Conservation (phyloP, 148 eudicot species). For the Persicaria tinctoria region DNA sequence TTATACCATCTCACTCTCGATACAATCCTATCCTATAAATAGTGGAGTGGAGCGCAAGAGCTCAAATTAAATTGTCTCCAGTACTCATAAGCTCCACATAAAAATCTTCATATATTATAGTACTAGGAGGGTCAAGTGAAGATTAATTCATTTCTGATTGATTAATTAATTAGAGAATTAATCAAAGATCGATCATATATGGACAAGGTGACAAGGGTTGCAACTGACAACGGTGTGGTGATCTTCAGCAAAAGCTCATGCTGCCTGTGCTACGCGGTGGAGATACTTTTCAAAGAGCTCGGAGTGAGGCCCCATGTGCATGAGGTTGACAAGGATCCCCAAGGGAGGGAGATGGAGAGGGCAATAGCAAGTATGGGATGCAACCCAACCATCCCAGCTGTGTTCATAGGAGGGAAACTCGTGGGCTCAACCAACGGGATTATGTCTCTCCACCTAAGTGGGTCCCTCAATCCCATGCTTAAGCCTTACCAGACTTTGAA, state of each 20-base stretch:
- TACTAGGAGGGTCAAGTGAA: too few species aligned
- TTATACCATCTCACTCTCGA: too few species aligned
- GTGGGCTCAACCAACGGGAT: constrained; percentile 80
- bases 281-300: constrained; percentile 62
- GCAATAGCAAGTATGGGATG: constrained; percentile 63
- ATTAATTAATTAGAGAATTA: too few species aligned
- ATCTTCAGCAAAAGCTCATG: constrained; percentile 87
- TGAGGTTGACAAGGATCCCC: constrained; percentile 68
- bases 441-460: constrained; percentile 83
- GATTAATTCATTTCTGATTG: too few species aligned
- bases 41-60: constrained; percentile 17
- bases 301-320: constrained; percentile 43
- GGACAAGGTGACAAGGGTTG: constrained; percentile 66
- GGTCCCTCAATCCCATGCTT: constrained; percentile 45
- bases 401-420: constrained; percentile 70
- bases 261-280: constrained; percentile 75
- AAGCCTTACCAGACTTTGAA: constrained; percentile 38
- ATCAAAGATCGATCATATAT: constrained; percentile 14
- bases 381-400: constrained; percentile 60
- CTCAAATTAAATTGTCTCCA: constrained; percentile 20
- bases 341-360: constrained; percentile 71
- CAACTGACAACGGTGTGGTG: constrained; percentile 64
- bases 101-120: too few species aligned
- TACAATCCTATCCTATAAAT: constrained; percentile 30
- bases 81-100: not conserved